phyloP scores from a whole-genome alignment of 2,329 filamentous ascomycete genomes.

The Botrytis deweyae region DNA sequence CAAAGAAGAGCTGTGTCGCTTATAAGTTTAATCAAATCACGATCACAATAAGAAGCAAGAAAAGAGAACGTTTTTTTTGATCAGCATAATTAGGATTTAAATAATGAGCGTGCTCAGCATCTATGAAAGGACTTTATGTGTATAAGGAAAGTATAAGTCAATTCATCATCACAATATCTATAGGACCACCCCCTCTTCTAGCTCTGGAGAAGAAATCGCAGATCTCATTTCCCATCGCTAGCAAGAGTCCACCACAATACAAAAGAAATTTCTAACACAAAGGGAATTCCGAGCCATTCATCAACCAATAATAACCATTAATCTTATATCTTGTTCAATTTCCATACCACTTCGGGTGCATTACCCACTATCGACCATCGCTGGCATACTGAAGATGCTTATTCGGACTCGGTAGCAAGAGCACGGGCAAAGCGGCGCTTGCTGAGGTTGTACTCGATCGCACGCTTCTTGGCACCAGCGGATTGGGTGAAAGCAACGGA shows the following conservation, averaged over 20 bases:
- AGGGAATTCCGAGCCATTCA: conserved; percentile 9
- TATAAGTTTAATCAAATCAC: neutral
- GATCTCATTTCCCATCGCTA: conserved; percentile 5
- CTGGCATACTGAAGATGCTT: conserved; percentile 21
- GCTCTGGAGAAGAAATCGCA: conserved; percentile 15
- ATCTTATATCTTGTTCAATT: neutral
- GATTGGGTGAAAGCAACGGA: conserved; percentile 65
- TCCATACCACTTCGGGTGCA: neutral
- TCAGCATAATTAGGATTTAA: conserved; percentile 21
- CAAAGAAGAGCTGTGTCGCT: neutral
- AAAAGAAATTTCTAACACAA: conserved; percentile 14
- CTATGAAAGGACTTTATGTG: conserved; percentile 13
- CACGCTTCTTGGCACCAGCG: conserved; percentile 57
- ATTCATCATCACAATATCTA: conserved; percentile 16
- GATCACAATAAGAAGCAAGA: neutral
- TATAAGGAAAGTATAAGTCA: conserved; percentile 6
- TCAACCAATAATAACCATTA: conserved; percentile 16
- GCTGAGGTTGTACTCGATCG: conserved; percentile 52
- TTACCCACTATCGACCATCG: neutral
- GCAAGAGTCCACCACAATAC: neutral
- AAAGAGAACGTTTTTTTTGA: neutral
- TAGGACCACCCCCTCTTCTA: neutral
- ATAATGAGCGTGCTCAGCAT: conserved; percentile 15
- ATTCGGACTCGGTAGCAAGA: conserved; percentile 27
- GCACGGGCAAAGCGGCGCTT: conserved; percentile 41